These are phyloP conservation scores for Phytophthora multivora DNA, from an alignment of 352 stramenopile species.

Conservation along the genomic window DNA sequence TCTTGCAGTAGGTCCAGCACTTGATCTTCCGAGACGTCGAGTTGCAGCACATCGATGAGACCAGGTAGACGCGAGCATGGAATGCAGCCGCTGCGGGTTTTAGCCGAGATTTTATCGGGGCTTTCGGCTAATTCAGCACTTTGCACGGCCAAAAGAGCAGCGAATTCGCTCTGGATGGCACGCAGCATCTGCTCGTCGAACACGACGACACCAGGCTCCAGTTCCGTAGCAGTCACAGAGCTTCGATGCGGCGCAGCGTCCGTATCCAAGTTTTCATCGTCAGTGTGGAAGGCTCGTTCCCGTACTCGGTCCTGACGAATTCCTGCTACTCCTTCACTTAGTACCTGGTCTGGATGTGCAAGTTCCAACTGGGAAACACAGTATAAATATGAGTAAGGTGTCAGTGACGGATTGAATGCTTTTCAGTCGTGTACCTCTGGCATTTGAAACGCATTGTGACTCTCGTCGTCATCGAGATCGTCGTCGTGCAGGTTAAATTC, in stretches of 20 bases:
- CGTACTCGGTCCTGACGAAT: slow-evolving; percentile 73
- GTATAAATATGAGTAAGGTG: not conserved
- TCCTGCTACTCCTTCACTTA: slow-evolving; percentile 71
- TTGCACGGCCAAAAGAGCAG: slow-evolving; percentile 37
- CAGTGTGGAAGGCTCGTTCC: slow-evolving; percentile 45
- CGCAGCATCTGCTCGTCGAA: slow-evolving; percentile 68
- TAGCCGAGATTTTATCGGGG: slow-evolving; percentile 13
- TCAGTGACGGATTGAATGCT: too few relatives aligned
- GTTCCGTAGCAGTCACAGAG: slow-evolving; percentile 13
- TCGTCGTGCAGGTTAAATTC: slow-evolving; percentile 41
- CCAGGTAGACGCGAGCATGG: slow-evolving; percentile 48
- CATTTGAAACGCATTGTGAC: slow-evolving; percentile 62
- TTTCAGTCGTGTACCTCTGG: slow-evolving; percentile 45
- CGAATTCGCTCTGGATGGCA: slow-evolving; percentile 62
- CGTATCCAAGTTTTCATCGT: slow-evolving; percentile 10
- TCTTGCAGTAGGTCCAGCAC: slow-evolving; percentile 68
- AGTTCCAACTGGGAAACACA: slow-evolving; percentile 61
- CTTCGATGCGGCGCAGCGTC: slow-evolving; percentile 2
- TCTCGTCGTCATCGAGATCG: slow-evolving; percentile 28
- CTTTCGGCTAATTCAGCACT: slow-evolving; percentile 20
- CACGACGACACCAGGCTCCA: slow-evolving; percentile 42
- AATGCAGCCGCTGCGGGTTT: slow-evolving; percentile 49
- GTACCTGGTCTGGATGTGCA: slow-evolving; percentile 65
- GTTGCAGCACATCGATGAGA: slow-evolving; percentile 50
- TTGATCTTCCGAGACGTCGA: slow-evolving; percentile 44